Evolutionary conservation across 2,329 filamentous ascomycete species (phyloP), one percentile per base, ranked within the genome.

Genomic region (Cladosporium sp.): DNA sequence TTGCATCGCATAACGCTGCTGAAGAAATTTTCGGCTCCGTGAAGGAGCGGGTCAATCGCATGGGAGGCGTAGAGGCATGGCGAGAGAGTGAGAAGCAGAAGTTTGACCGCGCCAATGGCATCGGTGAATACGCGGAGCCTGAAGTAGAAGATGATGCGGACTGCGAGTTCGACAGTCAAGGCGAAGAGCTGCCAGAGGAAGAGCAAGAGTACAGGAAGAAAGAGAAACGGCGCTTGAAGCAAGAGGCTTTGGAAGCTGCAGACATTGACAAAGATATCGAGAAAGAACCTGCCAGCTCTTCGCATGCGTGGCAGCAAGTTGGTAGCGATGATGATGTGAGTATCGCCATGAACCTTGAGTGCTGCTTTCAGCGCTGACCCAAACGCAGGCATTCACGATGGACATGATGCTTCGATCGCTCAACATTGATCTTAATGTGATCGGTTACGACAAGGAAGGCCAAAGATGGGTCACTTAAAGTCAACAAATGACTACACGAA

Each of bases 331-430:
- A 71, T 56, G 68, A 71, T 68, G 70, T 70, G 54, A 67, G 66
- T 66, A 34, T 45, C 52, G n/a, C n/a, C n/a, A n/a, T n/a, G n/a
- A n/a, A n/a, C n/a, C n/a, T n/a, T n/a, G n/a, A n/a, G n/a, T n/a
- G n/a, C n/a, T n/a, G n/a, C n/a, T n/a, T n/a, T n/a, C 11, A 24
- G 7, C n/a, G 34, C 47, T 56, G 43, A 54, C 50, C 32, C n/a
- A 30, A 30, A 7, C 37, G 6, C 57, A 83, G 81, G 77, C 76
- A 11, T 86, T 86, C 60, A 85, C 82, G 11, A 84, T 88, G 77
- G 81, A 79, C 42, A 81, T 80, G 76, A 86, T 87, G 84, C 73
- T 88, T 13, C 77, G 76, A 56, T 80, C 76, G 24, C 69, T 87
- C 52, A 83, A 85, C 59, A 78, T 87, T 51, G 81, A 85, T 50